Base-by-base conservation (phyloP, 2,329 filamentous ascomycete species). In the Aspergillus sp. region DNA sequence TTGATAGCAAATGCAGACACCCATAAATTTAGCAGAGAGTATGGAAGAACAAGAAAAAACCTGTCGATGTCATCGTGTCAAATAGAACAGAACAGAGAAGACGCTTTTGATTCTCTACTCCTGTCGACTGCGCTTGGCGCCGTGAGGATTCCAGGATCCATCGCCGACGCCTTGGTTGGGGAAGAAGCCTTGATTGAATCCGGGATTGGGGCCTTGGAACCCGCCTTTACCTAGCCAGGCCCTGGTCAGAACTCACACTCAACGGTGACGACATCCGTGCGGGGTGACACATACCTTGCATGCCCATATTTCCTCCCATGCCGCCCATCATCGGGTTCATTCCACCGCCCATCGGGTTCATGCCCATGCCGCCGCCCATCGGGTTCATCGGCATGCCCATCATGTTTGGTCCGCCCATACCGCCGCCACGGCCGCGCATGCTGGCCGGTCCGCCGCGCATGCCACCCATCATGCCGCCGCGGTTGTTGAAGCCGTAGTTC, bases 111-210 rank as follows among this genome's bases (percentile, higher is more conserved):
- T n/a, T 7, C 34, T 38, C 34, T 74, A 83, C 62, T 92, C 89
- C 55, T 88, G 88, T 57, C 89, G 82, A 59, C 88, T 87, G 60
- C 89, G 81, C 76, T 94, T 94, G 3, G 86, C 85, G 25, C 88
- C 88, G 61, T 93, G 89, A 5, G 89, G 89, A 64, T 93, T 93
- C 78, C 88, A 89, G 72, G 84, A 85, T 50, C 86, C 86, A 53
- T 85, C 79, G 41, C 76, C 75, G 29, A 72, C 71, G 38, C 68
- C 73, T 53, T 74, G 73, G 47, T 75, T 75, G 50, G 78, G 77
- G 70, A 91, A 93, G 75, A 91, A 91, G 53, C 80, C 83, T 34
- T 86, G 83, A 66, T 88, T 89, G 73, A 91, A 93, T 64, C 86
- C 83, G 50, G 81, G 80, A 65, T 83, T 83, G 76, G 87, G 85